Evolutionary conservation across 176 grass and related monocot species (phyloP).

Genomic region (Bolboschoenus planiculmis): DNA sequence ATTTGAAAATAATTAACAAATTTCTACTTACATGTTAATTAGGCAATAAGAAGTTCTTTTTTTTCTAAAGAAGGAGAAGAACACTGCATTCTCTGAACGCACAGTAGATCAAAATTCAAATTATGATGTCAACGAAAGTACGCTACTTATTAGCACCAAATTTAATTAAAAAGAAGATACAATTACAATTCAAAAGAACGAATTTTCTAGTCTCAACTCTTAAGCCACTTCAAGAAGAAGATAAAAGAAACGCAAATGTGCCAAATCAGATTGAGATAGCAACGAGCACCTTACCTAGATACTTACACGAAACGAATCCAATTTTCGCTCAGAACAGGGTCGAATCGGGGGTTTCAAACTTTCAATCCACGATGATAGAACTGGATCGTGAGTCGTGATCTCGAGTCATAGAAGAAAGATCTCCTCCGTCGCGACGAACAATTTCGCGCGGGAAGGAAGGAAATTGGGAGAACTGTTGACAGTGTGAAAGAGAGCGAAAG

Average conservation of each 20-base stretch:
- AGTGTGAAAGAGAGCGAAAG: constrained; percentile 12
- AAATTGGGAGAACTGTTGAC: neutral
- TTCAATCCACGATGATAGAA: no score
- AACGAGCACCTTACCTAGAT: neutral
- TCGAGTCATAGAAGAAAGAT: no score
- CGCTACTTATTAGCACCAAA: no score
- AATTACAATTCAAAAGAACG: neutral
- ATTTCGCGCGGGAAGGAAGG: constrained; percentile 21
- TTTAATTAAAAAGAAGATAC: neutral
- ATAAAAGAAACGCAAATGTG: neutral
- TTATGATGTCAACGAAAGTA: neutral
- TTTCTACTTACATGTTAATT: neutral
- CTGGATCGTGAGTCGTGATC: no score
- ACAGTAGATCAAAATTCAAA: neutral
- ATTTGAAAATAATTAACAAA: neutral
- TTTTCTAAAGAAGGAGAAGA: neutral
- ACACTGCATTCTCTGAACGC: neutral
- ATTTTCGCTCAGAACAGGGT: neutral
- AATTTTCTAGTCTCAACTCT: neutral
- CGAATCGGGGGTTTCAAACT: neutral
- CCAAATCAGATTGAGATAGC: neutral
- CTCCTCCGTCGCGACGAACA: no score
- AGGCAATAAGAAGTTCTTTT: neutral
- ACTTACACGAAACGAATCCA: neutral
- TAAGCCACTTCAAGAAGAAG: neutral